Base-by-base conservation (phyloP, 75 land plant species). In the Picea glauca region DNA sequence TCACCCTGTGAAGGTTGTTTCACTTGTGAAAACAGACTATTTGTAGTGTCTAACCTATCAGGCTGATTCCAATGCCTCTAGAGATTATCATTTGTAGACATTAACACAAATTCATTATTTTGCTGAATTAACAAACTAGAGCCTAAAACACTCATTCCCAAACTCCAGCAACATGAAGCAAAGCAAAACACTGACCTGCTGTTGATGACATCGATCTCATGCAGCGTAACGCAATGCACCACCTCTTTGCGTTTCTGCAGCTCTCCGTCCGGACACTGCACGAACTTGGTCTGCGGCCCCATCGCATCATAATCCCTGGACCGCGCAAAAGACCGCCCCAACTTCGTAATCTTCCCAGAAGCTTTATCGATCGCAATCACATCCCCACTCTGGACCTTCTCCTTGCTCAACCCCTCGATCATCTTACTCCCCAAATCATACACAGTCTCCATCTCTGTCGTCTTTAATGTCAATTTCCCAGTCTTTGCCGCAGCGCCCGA, bases 361-460 rank as follows among this genome's bases (percentile, higher is more conserved):
- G 91, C 92, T 84, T 94, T 97, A 78, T 97, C 95, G 67, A 97
- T 88, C 3, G 93, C 88, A 56, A 97, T 84, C 6, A 94, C 98
- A 80, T 97, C 98, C 32, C 99, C 98, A 68, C 98, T 93, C 93
- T 97, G 98, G 32, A 94, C 91, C 84, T 97, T 97, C 92, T 92
- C 92, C 90, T 91, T 94, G 68, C 78, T 82, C 68, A 96, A 75
- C 12, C 91, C 91, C 81, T 96, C 98, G 60, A 96, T 96, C 93
- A 96, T 91, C 91, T 97, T 50, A 60, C 86, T 80, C 33, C 98
- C 99, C 62, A 97, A 75, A 31, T 96, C 99, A 73, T 94, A 96
- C 12, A 94, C 95, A 2, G 98, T 94, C 86, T 96, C 99, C 99
- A 96, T 96, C 80, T 96, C 98, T 20, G 99, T 96, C 23, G 99